phyloP scores from a whole-genome alignment of 257 asterid species.

The Echium plantagineum region DNA sequence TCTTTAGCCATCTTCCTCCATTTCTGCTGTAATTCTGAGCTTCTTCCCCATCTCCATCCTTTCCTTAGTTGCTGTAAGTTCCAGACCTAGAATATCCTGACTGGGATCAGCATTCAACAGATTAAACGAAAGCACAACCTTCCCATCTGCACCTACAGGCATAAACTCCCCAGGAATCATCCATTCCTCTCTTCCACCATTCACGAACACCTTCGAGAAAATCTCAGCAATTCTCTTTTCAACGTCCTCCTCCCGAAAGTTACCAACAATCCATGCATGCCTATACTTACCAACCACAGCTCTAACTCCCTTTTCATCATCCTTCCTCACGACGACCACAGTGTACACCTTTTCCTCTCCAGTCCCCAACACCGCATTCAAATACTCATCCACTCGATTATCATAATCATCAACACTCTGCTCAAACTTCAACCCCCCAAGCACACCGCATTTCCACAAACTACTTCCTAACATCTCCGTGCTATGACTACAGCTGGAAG shows the following conservation, averaged over 20 bases:
- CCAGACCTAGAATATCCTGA: no score
- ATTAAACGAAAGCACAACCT: conserved; percentile 82
- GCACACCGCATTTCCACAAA: conserved; percentile 52
- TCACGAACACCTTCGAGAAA: conserved; percentile 57
- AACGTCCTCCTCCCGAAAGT: conserved; percentile 39
- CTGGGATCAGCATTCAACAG: conserved; percentile 82
- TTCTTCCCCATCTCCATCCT: no score
- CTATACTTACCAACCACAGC: conserved; percentile 76
- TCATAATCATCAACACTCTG: conserved; percentile 23
- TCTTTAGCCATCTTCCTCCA: no score
- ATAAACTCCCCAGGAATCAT: conserved; percentile 74
- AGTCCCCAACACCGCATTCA: conserved; percentile 32
- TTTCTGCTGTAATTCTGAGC: no score
- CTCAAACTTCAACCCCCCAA: conserved; percentile 27
- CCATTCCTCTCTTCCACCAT: conserved; percentile 84
- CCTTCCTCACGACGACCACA: conserved; percentile 49
- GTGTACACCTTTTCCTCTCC: conserved; percentile 41
- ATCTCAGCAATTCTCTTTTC: conserved; percentile 56
- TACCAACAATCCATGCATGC: conserved; percentile 82
- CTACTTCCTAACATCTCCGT: background rate
- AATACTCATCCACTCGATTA: conserved; percentile 47
- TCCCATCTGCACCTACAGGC: conserved; percentile 98
- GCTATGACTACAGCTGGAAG: conserved; percentile 22
- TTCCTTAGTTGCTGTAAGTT: no score
- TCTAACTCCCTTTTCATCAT: conserved; percentile 33